Conservation (phyloP, 495 filamentous ascomycete genomes). For the Penicillium antarcticum region DNA sequence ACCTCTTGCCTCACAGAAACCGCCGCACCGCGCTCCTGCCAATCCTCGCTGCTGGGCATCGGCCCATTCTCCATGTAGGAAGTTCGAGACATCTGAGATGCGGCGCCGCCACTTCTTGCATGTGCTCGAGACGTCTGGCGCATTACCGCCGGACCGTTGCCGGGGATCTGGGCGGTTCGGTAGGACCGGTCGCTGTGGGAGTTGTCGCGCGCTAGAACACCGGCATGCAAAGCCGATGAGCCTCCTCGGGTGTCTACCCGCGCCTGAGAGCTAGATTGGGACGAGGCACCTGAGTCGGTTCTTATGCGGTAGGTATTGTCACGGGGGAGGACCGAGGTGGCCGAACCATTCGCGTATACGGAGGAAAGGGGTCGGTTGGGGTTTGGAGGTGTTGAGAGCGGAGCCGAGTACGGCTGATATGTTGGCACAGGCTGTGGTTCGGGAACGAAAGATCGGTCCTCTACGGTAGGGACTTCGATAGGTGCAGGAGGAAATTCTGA, state of each 20-base stretch:
- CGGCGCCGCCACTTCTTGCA: conserved; percentile 37
- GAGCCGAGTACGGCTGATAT: conserved; percentile 40
- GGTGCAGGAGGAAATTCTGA: conserved; percentile 21
- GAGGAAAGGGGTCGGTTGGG: conserved; percentile 53
- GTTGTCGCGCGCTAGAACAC: conserved; percentile 63
- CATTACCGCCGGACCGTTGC: conserved; percentile 54
- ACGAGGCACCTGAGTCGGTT: conserved; percentile 63
- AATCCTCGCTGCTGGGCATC: conserved; percentile 77
- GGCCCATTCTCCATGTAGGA: conserved; percentile 66
- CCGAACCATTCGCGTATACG: conserved; percentile 49
- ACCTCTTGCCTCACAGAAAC: conserved; percentile 71
- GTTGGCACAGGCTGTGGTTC: conserved; percentile 20
- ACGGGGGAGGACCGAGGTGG: conserved; percentile 38
- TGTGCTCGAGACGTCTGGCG: conserved; percentile 44
- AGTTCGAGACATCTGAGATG: conserved; percentile 52
- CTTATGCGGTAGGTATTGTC: conserved; percentile 54
- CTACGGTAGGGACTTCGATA: conserved; percentile 17
- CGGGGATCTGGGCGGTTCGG: conserved; percentile 53
- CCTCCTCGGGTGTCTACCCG: conserved; percentile 61
- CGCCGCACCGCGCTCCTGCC: conserved; percentile 91
- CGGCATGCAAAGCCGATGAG: conserved; percentile 58
- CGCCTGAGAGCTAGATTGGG: conserved; percentile 51
- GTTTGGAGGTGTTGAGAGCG: conserved; percentile 35
- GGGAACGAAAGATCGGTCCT: conserved; percentile 28
- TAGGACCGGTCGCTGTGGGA: conserved; percentile 70